These are phyloP conservation scores for Cymbopogon flexuosus DNA, from an alignment of 202 grass and related monocot genomes.

Conservation along the genomic window DNA sequence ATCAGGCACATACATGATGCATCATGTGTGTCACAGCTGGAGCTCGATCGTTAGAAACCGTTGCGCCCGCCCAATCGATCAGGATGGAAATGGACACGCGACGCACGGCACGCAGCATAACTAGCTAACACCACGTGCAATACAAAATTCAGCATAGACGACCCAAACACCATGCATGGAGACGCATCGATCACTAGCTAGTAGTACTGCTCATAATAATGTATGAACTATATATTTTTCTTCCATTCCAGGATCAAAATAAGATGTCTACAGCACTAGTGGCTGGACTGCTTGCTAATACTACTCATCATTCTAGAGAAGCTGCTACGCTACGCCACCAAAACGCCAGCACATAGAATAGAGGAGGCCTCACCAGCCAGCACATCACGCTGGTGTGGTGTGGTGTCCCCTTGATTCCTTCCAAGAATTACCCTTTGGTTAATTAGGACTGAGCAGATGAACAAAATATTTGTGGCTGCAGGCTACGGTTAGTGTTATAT, in stretches of 20 bases:
- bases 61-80: neutral
- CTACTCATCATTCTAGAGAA: neutral
- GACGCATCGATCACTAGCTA: neutral
- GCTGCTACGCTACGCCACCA: slow-evolving; percentile 26
- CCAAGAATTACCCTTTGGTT: slow-evolving; percentile 17
- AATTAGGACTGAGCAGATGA: neutral
- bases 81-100: neutral
- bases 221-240: slow-evolving; percentile 8
- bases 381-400: neutral
- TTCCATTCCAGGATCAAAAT: slow-evolving; percentile 17
- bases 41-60: neutral
- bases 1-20: slow-evolving; percentile 4
- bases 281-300: neutral
- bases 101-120: neutral
- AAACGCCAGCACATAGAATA: slow-evolving; percentile 23
- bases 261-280: slow-evolving; percentile 5
- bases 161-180: neutral
- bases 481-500: neutral
- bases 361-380: neutral
- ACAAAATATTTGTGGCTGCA: slow-evolving; percentile 18
- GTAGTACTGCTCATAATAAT: neutral
- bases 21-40: neutral
- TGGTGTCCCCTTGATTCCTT: neutral
- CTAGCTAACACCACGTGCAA: neutral
- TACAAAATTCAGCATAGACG: neutral